Percentiles rank a stretch among this genome's conserved stretches.
Evolutionary conservation across 345 rosid species (phyloP).

Genomic region (Barbarea vulgaris): DNA sequence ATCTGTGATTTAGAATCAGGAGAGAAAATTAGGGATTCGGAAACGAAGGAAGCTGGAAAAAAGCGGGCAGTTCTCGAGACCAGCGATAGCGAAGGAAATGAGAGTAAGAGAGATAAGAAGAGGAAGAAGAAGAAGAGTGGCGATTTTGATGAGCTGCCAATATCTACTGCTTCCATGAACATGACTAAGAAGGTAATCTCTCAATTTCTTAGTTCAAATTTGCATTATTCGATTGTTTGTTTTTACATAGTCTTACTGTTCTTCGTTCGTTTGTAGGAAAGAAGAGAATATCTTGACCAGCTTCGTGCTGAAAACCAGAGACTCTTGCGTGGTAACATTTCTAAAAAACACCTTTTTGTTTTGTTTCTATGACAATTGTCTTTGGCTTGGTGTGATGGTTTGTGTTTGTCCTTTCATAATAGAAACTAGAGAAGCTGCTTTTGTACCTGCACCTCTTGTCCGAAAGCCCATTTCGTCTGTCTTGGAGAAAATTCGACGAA

Average conservation of each 20-base stretch:
- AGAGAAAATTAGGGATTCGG: constrained; percentile 11
- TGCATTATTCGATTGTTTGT: background rate
- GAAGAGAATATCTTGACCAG: constrained; percentile 62
- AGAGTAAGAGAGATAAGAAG: constrained; percentile 45
- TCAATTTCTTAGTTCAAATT: background rate
- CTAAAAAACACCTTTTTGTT: background rate
- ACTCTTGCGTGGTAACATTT: constrained; percentile 66
- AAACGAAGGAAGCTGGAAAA: constrained; percentile 28
- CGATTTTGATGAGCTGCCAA: constrained; percentile 45
- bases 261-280: constrained; percentile 52
- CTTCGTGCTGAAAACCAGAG: constrained; percentile 86
- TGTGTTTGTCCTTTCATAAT: constrained; percentile 16
- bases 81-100: constrained; percentile 20
- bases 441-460: constrained; percentile 66
- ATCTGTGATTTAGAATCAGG: constrained; percentile 33
- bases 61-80: constrained; percentile 29
- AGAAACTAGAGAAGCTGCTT: constrained; percentile 83
- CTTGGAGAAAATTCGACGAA: constrained; percentile 78
- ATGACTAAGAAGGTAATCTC: constrained; percentile 55
- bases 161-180: constrained; percentile 45
- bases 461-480: constrained; percentile 77
- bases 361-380: background rate
- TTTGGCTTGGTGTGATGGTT: background rate
- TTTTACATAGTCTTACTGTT: background rate
- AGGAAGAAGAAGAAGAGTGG: constrained; percentile 37